Evolutionary conservation across 805 yeast species (phyloP).

Genomic region (Ogataea saltuana): DNA sequence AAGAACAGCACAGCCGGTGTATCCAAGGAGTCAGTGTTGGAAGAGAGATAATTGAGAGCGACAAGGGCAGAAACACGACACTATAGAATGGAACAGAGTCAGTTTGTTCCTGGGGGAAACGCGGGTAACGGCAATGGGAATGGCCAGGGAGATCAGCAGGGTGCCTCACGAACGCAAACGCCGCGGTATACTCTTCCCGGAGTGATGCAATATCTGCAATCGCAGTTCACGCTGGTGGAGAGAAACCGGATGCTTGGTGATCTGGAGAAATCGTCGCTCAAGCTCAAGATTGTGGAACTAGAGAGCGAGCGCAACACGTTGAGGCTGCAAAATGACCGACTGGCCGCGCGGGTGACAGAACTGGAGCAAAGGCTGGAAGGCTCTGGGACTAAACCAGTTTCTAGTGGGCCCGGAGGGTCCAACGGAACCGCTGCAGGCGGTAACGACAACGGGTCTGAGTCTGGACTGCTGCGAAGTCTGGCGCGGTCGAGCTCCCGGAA

Average conservation of each 20-base stretch:
- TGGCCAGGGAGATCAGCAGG: constrained; percentile 4
- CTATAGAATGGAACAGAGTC: constrained; percentile 21
- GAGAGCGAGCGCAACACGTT: constrained; percentile 54
- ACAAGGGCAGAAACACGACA: too few species aligned
- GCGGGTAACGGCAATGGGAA: constrained; percentile 12
- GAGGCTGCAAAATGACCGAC: constrained; percentile 42
- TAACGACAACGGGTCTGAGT: constrained; percentile 1
- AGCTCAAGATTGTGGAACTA: constrained; percentile 49
- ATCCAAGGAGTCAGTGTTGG: too few species aligned
- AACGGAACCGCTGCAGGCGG: background rate
- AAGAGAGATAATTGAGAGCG: too few species aligned
- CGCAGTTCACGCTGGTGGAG: constrained; percentile 53
- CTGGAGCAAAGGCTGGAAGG: constrained; percentile 36
- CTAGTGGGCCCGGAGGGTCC: constrained; percentile 6
- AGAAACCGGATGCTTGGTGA: constrained; percentile 50
- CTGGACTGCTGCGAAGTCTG: constrained; percentile 11
- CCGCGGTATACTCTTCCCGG: constrained; percentile 53
- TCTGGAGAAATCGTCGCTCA: constrained; percentile 52
- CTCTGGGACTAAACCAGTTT: constrained; percentile 4
- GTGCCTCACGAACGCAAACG: constrained; percentile 10
- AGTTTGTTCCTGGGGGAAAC: constrained; percentile 19
- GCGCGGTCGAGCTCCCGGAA: constrained; percentile 12
- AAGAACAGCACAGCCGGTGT: too few species aligned
- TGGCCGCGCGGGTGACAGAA: constrained; percentile 39
- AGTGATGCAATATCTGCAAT: constrained; percentile 56